Evolutionary conservation across 768 basidiomycete genomes (phyloP), one percentile per base, ranked within the genome.

Genomic region (Agaricus sinodeliciosus): DNA sequence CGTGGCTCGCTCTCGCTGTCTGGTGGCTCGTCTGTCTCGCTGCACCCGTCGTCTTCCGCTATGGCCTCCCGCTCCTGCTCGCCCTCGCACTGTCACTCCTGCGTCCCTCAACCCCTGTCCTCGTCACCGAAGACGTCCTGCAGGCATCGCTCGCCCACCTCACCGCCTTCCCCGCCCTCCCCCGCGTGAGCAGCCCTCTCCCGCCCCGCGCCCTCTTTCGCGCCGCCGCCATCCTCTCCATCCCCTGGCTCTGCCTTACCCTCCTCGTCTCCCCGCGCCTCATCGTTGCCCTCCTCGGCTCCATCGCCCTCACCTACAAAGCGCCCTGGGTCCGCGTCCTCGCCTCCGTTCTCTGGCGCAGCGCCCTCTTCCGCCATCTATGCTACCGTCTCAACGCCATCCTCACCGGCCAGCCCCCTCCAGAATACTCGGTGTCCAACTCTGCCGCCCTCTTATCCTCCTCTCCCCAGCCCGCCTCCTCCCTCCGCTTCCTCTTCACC

Each of bases 1-100:
- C 81, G 48, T 85, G 77, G 72, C 77, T 94, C 3, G 65, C 77
- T 1, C 69, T 95, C 41, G 85, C 77, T 0, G 63, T 65, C 1
- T 94, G 89, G 89, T 94, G 91, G 88, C 79, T 77, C 0, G 22
- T 82, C 16, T 91, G 88, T 69, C 70, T 94, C 51, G 72, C 85
- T 42, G 67, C 77, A 1, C 73, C 75, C 13, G 66, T 68, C 31
- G 67, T 65, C 9, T 67, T 90, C 58, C 74, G 77, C 57, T 71
- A 73, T 34, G 70, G 81, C 28, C 66, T 90, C 9, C 87, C 88
- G 12, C 19, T 82, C 5, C 64, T 69, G 6, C 63, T 74, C 58
- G 67, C 65, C 18, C 63, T 69, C 48, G 59, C 60, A 42, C 63
- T 64, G 65, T 58, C 55, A 54, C 40, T 3, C 51, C 48, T 35